A percentile compares a stretch with the other conserved stretches of the same genome.
phyloP scores from a whole-genome alignment of 2,329 filamentous ascomycete genomes.

The Calonectria pseudoturangicola region DNA sequence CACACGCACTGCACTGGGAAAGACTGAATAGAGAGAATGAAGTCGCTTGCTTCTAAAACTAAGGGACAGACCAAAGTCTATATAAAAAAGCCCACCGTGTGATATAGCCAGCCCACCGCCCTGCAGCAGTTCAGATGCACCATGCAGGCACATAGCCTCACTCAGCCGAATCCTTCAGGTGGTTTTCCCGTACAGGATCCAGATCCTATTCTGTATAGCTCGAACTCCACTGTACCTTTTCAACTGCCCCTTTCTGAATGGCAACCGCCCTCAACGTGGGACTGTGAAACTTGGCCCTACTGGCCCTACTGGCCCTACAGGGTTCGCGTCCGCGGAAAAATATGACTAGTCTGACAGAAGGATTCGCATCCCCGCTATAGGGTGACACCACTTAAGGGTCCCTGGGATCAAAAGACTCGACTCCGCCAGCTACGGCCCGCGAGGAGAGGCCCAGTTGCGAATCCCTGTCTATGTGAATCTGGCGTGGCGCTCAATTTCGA shows the following conservation, averaged over 20 bases:
- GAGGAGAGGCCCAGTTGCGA: conserved; percentile 3
- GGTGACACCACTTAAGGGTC: not conserved
- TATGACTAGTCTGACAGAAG: conserved; percentile 1
- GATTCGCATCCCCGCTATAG: conserved; percentile 15
- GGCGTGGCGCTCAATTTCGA: not conserved
- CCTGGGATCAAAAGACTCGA: not conserved
- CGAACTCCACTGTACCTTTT: not conserved
- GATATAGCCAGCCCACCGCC: conserved; percentile 10
- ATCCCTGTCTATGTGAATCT: not conserved
- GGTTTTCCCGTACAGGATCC: not conserved
- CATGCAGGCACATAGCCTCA: conserved; percentile 24
- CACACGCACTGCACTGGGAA: too few species aligned
- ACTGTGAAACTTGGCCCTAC: not conserved
- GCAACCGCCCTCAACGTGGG: not conserved
- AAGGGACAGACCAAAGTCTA: not conserved
- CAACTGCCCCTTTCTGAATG: not conserved
- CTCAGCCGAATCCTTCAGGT: conserved; percentile 13
- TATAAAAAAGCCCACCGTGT: not conserved
- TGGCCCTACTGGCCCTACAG: not conserved
- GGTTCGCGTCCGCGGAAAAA: not conserved
- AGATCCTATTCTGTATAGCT: conserved; percentile 7
- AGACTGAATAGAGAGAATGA: not conserved
- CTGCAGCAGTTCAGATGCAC: conserved; percentile 4
- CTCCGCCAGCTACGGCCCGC: not conserved
- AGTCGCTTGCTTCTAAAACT: not conserved